Evolutionary conservation across 345 rosid species (phyloP).

Genomic region (Tarenaya hassleriana): DNA sequence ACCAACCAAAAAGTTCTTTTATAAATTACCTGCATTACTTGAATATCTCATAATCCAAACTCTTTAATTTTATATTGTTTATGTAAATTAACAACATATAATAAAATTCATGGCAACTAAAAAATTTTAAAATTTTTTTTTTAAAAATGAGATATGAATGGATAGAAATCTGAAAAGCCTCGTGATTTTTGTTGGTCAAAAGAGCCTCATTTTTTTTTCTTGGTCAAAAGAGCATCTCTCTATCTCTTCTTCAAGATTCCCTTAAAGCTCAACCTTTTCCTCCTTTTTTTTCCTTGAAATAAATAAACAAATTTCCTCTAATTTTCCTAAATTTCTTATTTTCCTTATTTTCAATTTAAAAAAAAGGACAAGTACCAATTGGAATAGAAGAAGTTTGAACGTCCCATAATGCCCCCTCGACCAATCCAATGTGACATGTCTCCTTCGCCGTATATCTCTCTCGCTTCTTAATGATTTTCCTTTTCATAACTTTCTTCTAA

Average conservation of each 20-base stretch:
- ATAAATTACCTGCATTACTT: no score
- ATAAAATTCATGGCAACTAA: conserved; percentile 10
- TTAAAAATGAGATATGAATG: no score
- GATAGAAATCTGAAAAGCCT: no score
- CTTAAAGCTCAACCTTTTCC: conserved; percentile 9
- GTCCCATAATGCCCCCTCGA: conserved; percentile 16
- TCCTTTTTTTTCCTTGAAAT: not conserved
- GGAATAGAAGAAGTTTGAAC: conserved; percentile 21
- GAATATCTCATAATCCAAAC: not conserved
- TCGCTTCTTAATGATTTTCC: no score
- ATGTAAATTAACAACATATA: no score
- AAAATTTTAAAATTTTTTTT: no score
- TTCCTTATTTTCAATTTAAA: conserved; percentile 6
- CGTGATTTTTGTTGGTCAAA: no score
- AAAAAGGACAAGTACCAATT: not conserved
- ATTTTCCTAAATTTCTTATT: not conserved
- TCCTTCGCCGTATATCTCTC: no score
- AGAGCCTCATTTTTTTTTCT: no score
- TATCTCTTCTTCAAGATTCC: conserved; percentile 10
- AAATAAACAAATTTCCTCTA: no score
- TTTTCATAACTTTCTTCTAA: no score
- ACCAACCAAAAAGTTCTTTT: no score
- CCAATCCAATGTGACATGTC: not conserved
- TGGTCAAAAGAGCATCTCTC: conserved; percentile 20
- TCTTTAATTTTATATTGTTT: not conserved